Conservation (phyloP, 345 rosid species). For the Eucalyptus brandiana region DNA sequence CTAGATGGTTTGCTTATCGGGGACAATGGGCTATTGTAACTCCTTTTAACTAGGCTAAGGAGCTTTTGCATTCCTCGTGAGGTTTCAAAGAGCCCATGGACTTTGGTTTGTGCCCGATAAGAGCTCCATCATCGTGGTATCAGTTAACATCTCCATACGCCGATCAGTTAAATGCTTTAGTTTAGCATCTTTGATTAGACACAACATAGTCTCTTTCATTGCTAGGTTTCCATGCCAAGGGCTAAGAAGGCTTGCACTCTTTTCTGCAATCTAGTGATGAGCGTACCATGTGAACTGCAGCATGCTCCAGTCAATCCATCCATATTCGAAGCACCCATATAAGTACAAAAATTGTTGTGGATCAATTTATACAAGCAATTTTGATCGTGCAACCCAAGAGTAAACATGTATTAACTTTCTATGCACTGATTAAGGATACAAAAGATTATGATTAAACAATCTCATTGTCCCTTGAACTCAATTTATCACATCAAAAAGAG, state of each 20-base stretch:
- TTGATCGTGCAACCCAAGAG: fast-evolving
- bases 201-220: background rate
- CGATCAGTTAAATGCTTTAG: too few species aligned
- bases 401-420: background rate
- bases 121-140: background rate
- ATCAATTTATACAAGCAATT: background rate
- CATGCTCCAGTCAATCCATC: background rate
- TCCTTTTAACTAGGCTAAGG: too few species aligned
- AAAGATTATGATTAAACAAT: background rate
- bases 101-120: background rate
- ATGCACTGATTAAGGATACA: background rate
- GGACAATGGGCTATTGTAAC: background rate
- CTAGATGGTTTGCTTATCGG: background rate
- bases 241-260: background rate
- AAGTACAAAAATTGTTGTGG: background rate
- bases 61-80: background rate
- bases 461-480: background rate
- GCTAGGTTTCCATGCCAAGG: background rate
- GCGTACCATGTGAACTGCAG: background rate
- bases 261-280: background rate
- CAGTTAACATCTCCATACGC: background rate
- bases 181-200: background rate
- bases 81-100: background rate
- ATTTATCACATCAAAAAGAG: background rate
- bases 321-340: background rate